These are phyloP conservation scores for Globisporangium recalcitrans DNA, from an alignment of 352 stramenopile species.

Conservation along the genomic window DNA sequence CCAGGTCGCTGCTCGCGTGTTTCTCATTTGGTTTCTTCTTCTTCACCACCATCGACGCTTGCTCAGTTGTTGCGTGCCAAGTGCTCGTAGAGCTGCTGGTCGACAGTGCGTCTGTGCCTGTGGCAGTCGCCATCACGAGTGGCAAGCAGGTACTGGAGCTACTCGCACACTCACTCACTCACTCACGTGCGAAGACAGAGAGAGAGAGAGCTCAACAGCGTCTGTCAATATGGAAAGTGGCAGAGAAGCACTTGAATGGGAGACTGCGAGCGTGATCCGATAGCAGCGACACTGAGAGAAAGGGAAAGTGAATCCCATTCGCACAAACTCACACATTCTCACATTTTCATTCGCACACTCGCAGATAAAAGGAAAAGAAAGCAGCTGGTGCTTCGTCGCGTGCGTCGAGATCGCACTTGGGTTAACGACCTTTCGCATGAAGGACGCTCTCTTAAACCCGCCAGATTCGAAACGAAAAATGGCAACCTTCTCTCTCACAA, in stretches of 20 bases:
- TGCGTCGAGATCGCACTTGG: conserved; percentile 5
- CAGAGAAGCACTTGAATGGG: not conserved
- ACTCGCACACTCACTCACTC: not conserved
- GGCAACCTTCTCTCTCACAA: too few species aligned
- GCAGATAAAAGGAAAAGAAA: not conserved
- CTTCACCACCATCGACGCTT: not conserved
- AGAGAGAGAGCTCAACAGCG: too few species aligned
- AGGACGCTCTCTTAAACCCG: too few species aligned
- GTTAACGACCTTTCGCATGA: too few species aligned
- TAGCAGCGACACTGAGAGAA: not conserved
- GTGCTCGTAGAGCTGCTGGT: not conserved
- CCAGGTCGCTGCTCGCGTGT: conserved; percentile 27
- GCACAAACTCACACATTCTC: too few species aligned
- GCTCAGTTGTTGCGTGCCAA: not conserved
- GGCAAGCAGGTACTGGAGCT: not conserved
- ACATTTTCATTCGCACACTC: too few species aligned
- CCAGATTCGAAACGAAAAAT: too few species aligned
- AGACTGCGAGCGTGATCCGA: not conserved
- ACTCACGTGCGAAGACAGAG: too few species aligned
- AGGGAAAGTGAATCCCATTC: not conserved
- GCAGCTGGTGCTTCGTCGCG: conserved; percentile 7
- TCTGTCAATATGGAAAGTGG: not conserved
- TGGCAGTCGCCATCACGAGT: not conserved
- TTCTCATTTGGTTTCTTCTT: not conserved
- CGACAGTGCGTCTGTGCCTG: too few species aligned